Conservation (phyloP, 352 stramenopile genomes). For the Phytophthora tubulina region DNA sequence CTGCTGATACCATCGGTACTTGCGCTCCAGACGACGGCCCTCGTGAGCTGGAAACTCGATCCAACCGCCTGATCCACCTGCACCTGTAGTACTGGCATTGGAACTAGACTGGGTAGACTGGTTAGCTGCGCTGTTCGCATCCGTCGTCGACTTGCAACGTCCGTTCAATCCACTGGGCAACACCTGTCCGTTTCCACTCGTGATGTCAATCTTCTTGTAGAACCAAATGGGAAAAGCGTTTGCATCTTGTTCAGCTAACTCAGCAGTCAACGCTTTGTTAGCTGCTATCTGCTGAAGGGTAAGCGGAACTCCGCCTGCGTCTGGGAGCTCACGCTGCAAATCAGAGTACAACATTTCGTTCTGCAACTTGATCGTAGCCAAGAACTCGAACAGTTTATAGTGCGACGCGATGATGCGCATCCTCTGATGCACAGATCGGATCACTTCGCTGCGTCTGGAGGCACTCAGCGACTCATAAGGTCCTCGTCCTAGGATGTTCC, state of each 20-base stretch:
- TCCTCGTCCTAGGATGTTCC: conserved; percentile 84
- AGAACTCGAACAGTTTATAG: conserved; percentile 88
- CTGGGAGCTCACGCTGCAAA: conserved; percentile 63
- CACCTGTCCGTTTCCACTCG: conserved; percentile 46
- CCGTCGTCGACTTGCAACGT: conserved; percentile 20
- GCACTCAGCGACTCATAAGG: conserved; percentile 81
- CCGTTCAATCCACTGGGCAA: conserved; percentile 45
- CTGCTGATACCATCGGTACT: conserved; percentile 72
- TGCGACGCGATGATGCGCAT: conserved; percentile 76
- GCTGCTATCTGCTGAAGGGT: conserved; percentile 46
- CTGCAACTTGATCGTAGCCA: conserved; percentile 84
- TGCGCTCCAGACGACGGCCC: conserved; percentile 72
- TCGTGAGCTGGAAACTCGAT: conserved; percentile 84
- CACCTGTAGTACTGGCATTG: conserved; percentile 23
- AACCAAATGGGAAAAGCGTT: conserved; percentile 86
- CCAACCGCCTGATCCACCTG: conserved; percentile 49
- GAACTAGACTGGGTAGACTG: conserved; percentile 13
- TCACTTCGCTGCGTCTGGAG: conserved; percentile 67
- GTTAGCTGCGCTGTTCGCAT: conserved; percentile 9
- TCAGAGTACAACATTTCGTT: conserved; percentile 88
- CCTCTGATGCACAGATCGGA: conserved; percentile 77
- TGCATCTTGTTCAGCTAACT: conserved; percentile 62
- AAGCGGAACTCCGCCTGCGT: conserved; percentile 60
- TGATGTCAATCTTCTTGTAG: conserved; percentile 71
- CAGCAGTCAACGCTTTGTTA: conserved; percentile 50